phyloP scores from a whole-genome alignment of 2,329 filamentous ascomycete species.

The Phaeosphaeria sp. region DNA sequence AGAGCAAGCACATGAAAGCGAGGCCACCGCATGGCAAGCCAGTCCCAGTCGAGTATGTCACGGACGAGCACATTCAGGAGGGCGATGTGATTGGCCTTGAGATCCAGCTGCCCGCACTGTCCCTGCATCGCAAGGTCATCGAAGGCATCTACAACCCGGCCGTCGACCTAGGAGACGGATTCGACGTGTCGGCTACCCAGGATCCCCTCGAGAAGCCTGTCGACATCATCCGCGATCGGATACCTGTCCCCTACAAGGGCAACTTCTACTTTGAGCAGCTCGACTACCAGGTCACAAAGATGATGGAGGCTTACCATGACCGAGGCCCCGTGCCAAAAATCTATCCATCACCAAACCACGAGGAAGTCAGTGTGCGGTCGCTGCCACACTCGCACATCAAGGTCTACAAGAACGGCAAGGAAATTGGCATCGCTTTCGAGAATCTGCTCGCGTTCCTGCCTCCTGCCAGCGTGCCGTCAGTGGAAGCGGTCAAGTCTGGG shows the following conservation, averaged over 20 bases:
- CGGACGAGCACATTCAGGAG: slow-evolving; percentile 78
- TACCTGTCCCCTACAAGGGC: slow-evolving; percentile 91
- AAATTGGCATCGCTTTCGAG: slow-evolving; percentile 86
- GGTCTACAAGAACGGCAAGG: slow-evolving; percentile 89
- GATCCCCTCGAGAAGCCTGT: slow-evolving; percentile 60
- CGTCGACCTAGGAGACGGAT: slow-evolving; percentile 70
- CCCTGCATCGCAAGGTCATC: slow-evolving; percentile 86
- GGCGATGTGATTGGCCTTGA: slow-evolving; percentile 95
- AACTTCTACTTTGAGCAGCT: slow-evolving; percentile 94
- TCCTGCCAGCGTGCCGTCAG: slow-evolving; percentile 78
- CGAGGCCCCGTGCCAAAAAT: slow-evolving; percentile 64
- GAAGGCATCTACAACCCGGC: slow-evolving; percentile 87
- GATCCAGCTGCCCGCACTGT: slow-evolving; percentile 85
- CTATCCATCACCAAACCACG: slow-evolving; percentile 77
- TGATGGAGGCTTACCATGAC: slow-evolving; percentile 73
- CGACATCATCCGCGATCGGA: slow-evolving; percentile 92
- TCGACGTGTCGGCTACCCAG: slow-evolving; percentile 54
- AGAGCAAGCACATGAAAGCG: slow-evolving; percentile 50
- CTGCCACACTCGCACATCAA: slow-evolving; percentile 86
- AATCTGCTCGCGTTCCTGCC: slow-evolving; percentile 90
- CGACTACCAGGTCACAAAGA: slow-evolving; percentile 86
- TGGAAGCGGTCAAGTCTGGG: slow-evolving; percentile 72
- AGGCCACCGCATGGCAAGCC: slow-evolving; percentile 44
- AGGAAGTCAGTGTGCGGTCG: slow-evolving; percentile 77
- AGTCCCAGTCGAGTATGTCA: slow-evolving; percentile 55